Evolutionary conservation across 495 filamentous ascomycete species (phyloP), one percentile per base, ranked within the genome.

Genomic region (Coniosporium apollinis): DNA sequence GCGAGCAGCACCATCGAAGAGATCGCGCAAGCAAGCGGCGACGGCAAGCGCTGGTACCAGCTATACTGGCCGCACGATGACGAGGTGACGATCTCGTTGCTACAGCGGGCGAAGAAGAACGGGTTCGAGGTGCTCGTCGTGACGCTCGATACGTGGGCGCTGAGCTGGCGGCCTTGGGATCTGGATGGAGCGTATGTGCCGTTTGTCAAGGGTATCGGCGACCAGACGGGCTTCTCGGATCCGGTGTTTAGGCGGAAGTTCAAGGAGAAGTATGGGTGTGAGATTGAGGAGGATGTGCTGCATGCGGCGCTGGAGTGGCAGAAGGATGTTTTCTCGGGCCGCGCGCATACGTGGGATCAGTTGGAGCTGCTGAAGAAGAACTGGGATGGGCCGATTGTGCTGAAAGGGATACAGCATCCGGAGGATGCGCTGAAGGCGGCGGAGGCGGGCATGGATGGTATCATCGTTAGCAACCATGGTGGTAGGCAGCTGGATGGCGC

Each of bases 21-120:
- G 11, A 55, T 64, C 1, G 64, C 64, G 0, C 41, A 39, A 14
- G 62, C 57, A 0, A 59, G 50, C 36, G 58, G 49, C 2, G 34
- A 48, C 9, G 52, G 62, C 0, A 28, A 42, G 2, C 44, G 62
- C 37, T 59, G 70, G 64, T 82, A 67, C 47, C 77, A 84, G 48
- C 61, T 84, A 5, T 84, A 82, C 52, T 77, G 74, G 70, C 72
- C 73, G 1, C 44, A 41, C 11, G 62, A 72, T 47, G 58, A 72
- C 28, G 59, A 70, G 3, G 49, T 79, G 30, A 79, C 78, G 0
- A 40, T 63, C 0, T 70, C 69, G 2, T 50, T 80, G 22, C 58
- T 82, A 24, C 54, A 58, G n/a, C 67, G 76, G 16, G 78, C 76
- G 1, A 69, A 70, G 34, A 60, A 60, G n/a, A 49, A 57, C 9